phyloP scores from a whole-genome alignment of 257 asterid species.

The Nicotiana undulata region DNA sequence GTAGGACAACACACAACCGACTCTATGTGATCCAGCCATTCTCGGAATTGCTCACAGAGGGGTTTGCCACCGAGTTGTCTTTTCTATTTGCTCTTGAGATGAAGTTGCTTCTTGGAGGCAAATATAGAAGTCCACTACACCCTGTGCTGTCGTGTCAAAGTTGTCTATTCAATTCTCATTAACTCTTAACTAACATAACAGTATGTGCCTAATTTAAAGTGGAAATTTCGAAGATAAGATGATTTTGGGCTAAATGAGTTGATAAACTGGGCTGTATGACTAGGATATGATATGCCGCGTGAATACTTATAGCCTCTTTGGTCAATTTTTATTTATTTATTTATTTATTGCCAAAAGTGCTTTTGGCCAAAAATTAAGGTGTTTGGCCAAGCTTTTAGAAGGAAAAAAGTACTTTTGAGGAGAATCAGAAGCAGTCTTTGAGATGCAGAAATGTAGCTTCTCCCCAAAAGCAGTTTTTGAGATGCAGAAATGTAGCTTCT shows the following conservation, averaged over 20 bases:
- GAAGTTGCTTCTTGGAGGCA: background rate
- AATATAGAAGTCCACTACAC: background rate
- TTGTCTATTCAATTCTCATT: background rate
- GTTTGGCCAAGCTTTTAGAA: too few relatives aligned
- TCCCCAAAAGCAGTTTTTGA: too few relatives aligned
- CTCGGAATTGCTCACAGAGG: background rate
- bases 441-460: too few relatives aligned
- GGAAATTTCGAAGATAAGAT: background rate
- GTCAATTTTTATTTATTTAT: too few relatives aligned
- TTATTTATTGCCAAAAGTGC: too few relatives aligned
- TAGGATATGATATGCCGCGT: constrained; percentile 18
- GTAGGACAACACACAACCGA: background rate
- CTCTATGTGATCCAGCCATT: background rate
- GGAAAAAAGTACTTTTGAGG: too few relatives aligned
- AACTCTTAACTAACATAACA: background rate
- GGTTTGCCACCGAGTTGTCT: background rate
- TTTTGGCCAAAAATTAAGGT: too few relatives aligned
- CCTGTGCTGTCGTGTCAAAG: background rate
- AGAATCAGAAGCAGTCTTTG: too few relatives aligned
- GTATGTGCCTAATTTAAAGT: background rate
- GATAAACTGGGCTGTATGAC: too few relatives aligned
- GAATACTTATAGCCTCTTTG: constrained; percentile 11
- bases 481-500: too few relatives aligned
- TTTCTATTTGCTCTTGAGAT: background rate
- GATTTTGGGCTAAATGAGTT: background rate